Conservation (phyloP, 2,329 filamentous ascomycete species). For the Sclerotinia minor region DNA sequence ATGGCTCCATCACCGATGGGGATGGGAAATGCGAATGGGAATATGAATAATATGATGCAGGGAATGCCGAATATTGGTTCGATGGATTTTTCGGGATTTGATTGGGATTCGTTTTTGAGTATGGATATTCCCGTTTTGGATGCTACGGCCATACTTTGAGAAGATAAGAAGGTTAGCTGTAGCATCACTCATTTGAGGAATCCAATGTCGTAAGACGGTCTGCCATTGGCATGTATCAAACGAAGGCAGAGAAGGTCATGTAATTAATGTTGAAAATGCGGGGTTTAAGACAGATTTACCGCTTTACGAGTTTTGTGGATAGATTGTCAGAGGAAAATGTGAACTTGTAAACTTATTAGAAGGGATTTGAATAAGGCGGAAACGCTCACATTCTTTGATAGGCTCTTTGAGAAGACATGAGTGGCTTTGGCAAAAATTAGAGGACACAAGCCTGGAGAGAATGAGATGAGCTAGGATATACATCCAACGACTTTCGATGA, state of each 20-base stretch:
- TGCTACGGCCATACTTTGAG: slow-evolving; percentile 14
- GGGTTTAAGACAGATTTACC: not conserved
- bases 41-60: not conserved
- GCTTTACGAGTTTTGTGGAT: too few species aligned
- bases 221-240: not conserved
- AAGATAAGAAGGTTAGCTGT: not conserved
- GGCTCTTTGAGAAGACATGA: too few species aligned
- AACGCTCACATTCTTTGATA: too few species aligned
- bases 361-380: too few species aligned
- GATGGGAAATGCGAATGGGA: slow-evolving; percentile 7
- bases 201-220: not conserved
- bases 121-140: slow-evolving; percentile 25
- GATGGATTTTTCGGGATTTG: slow-evolving; percentile 18
- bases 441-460: too few species aligned
- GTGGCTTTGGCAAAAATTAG: too few species aligned
- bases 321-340: too few species aligned
- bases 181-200: not conserved
- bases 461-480: too few species aligned
- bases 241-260: not conserved
- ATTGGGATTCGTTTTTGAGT: slow-evolving; percentile 22
- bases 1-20: slow-evolving; percentile 1
- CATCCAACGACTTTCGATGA: too few species aligned
- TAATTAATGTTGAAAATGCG: not conserved
- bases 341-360: too few species aligned
- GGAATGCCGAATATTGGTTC: not conserved